Percentiles rank a stretch among this genome's conserved stretches.
Evolutionary conservation across 305 asterid species (phyloP).

Genomic region (Andrographis paniculata): DNA sequence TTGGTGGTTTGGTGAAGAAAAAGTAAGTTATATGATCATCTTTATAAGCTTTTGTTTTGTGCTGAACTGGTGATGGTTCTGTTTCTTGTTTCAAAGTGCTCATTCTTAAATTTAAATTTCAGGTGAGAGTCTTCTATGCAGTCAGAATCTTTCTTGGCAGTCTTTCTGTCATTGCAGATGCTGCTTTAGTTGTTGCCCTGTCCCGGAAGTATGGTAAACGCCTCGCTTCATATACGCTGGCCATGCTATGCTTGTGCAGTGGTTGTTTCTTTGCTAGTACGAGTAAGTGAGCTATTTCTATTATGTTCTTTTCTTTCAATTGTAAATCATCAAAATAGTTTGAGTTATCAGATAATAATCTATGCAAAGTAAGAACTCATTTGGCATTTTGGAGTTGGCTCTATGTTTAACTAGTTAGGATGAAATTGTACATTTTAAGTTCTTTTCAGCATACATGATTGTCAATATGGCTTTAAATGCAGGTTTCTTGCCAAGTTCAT

Average conservation of each 20-base stretch:
- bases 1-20: conserved; percentile 88
- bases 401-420: not conserved
- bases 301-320: conserved; percentile 5
- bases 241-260: conserved; percentile 94
- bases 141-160: conserved; percentile 75
- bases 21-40: conserved; percentile 38
- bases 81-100: conserved; percentile 13
- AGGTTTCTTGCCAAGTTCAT: conserved; percentile 98
- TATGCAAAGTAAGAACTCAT: too few species aligned
- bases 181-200: conserved; percentile 86
- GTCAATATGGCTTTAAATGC: conserved; percentile 21
- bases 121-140: conserved; percentile 91
- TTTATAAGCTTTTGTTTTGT: conserved; percentile 7
- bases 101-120: conserved; percentile 21
- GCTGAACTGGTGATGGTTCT: conserved; percentile 4
- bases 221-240: conserved; percentile 86
- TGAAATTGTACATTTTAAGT: too few species aligned
- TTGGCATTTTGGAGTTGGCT: not conserved
- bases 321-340: conserved; percentile 6
- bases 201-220: conserved; percentile 93
- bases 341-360: conserved; percentile 15
- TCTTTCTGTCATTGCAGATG: conserved; percentile 67
- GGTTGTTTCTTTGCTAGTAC: conserved; percentile 99
- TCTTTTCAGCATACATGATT: too few species aligned
- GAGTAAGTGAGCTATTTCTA: conserved; percentile 40